Evolutionary conservation across 129 eudicot species (phyloP).

Genomic region (Mikania micrantha): DNA sequence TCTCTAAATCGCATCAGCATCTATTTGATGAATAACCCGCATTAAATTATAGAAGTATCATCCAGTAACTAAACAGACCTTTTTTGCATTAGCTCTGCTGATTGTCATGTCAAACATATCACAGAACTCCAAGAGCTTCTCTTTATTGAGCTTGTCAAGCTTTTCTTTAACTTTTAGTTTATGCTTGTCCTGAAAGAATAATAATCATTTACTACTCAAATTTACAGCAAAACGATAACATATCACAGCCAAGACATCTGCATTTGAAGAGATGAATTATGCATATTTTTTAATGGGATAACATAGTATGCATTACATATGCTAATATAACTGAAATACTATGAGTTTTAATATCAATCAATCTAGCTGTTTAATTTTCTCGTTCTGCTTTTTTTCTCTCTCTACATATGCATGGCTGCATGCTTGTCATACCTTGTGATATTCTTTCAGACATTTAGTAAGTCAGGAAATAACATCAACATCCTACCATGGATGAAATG

Average conservation of each 20-base stretch:
- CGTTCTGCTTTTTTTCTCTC: neutral
- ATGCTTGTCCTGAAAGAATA: constrained; percentile 74
- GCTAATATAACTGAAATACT: neutral
- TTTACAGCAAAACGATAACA: neutral
- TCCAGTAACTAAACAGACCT: constrained; percentile 45
- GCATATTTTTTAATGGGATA: neutral
- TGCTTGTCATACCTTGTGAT: neutral
- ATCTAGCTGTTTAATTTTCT: neutral
- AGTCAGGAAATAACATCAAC: neutral
- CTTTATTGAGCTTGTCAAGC: constrained; percentile 77
- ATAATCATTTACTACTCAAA: constrained; percentile 4
- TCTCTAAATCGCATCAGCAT: neutral
- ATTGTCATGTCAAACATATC: constrained; percentile 78
- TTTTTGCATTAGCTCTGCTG: constrained; percentile 48
- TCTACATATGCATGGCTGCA: neutral
- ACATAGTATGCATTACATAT: neutral
- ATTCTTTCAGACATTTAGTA: neutral
- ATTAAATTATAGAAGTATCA: neutral
- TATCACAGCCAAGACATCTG: neutral
- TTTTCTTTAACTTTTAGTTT: constrained; percentile 74
- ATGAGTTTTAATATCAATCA: neutral
- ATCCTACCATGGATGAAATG: constrained; percentile 6
- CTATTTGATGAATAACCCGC: neutral
- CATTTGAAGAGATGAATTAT: neutral
- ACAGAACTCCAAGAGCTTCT: constrained; percentile 76